Percentiles rank a stretch among this genome's conserved stretches.
Evolutionary conservation across 1,284 basidiomycete species (phyloP).

Genomic region (Ceratobasidium papillatum): DNA sequence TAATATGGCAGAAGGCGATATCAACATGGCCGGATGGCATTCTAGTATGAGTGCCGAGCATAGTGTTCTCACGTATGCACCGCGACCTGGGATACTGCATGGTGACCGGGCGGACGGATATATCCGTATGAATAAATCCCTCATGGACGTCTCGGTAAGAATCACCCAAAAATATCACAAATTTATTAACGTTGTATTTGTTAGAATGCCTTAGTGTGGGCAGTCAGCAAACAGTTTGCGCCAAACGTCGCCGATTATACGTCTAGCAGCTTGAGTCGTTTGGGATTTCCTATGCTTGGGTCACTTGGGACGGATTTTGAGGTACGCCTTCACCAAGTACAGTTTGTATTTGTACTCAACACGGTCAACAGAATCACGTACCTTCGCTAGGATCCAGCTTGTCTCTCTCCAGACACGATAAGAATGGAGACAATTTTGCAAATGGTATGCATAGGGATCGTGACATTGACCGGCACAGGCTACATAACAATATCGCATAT

Average conservation of each 20-base stretch:
- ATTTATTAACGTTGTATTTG: background rate
- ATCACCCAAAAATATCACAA: background rate
- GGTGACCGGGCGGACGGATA: background rate
- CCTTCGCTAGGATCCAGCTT: background rate
- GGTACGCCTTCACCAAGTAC: background rate
- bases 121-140: background rate
- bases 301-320: background rate
- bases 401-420: background rate
- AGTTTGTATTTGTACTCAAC: background rate
- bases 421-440: background rate
- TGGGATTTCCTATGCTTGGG: background rate
- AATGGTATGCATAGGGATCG: background rate
- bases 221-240: background rate
- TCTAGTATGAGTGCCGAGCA: background rate
- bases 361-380: background rate
- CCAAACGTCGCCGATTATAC: background rate
- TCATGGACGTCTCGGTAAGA: background rate
- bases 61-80: background rate
- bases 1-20: background rate
- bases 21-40: constrained; percentile 2
- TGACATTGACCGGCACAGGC: background rate
- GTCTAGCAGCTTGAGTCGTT: background rate
- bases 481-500: background rate
- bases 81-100: background rate
- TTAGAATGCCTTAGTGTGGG: background rate